These are phyloP conservation scores for Coemansia sp. DNA, from an alignment of 192 early-diverging fungal species.

Conservation along the genomic window DNA sequence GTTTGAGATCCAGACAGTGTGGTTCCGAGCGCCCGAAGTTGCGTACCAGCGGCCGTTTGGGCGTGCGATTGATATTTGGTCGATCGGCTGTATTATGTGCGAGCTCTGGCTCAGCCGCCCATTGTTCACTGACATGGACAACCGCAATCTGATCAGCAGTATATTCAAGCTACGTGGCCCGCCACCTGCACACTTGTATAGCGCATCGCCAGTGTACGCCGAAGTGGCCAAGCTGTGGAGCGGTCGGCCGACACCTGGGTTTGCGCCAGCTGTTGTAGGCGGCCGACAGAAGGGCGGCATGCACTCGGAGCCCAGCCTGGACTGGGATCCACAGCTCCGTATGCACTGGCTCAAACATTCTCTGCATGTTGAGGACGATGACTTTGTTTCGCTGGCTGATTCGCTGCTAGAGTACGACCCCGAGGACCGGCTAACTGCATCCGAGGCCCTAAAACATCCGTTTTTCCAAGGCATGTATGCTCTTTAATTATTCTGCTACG, in stretches of 20 bases:
- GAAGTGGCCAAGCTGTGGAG: conserved; percentile 59
- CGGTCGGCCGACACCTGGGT: conserved; percentile 33
- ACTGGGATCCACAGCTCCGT: conserved; percentile 53
- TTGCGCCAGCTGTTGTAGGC: conserved; percentile 35
- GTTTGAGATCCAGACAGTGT: conserved; percentile 89
- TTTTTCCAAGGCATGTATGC: conserved; percentile 52
- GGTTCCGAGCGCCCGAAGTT: conserved; percentile 94
- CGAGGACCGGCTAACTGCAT: conserved; percentile 73
- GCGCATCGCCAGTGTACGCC: conserved; percentile 63
- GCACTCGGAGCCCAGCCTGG: conserved; percentile 43
- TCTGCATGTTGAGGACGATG: conserved; percentile 45
- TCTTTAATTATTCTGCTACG: conserved; percentile 12
- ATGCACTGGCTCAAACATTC: conserved; percentile 55
- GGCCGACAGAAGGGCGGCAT: conserved; percentile 25
- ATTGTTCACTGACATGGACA: conserved; percentile 65
- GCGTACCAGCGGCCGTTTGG: conserved; percentile 70
- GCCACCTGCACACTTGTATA: conserved; percentile 66
- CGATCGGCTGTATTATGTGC: conserved; percentile 74
- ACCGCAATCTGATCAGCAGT: conserved; percentile 64
- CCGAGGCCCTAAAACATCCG: conserved; percentile 63
- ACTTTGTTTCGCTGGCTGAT: conserved; percentile 50
- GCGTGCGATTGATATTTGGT: conserved; percentile 90
- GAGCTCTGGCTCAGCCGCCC: conserved; percentile 75
- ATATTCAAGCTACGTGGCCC: conserved; percentile 71
- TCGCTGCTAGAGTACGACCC: conserved; percentile 91